Conservation (phyloP, 441 rosid genomes). For the Isatis lusitanica region DNA sequence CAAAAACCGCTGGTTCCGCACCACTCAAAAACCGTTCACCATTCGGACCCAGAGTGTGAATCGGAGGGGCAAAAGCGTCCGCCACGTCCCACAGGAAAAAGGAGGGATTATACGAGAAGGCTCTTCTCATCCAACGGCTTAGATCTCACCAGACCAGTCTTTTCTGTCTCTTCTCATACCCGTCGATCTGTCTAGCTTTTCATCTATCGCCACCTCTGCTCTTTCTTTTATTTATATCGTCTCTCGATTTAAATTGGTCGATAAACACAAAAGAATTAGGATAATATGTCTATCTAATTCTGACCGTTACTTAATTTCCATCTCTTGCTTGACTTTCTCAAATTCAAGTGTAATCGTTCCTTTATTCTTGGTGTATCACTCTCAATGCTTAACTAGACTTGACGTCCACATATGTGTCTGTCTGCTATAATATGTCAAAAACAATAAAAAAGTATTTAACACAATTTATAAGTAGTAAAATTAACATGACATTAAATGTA, state of each 20-base stretch:
- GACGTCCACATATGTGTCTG: slow-evolving; percentile 26
- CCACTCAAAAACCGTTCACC: no score
- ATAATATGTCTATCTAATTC: slow-evolving; percentile 24
- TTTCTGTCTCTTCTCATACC: slow-evolving; percentile 24
- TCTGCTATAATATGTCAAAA: not conserved
- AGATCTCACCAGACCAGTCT: slow-evolving; percentile 5
- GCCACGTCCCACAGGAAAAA: slow-evolving; percentile 25
- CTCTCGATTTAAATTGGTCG: not conserved
- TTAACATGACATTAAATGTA: not conserved
- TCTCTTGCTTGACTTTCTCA: slow-evolving; percentile 26
- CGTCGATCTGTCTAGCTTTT: slow-evolving; percentile 24
- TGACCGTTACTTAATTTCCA: slow-evolving; percentile 26
- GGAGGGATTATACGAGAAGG: slow-evolving; percentile 18
- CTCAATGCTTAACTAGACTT: slow-evolving; percentile 29
- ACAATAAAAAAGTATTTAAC: not conserved
- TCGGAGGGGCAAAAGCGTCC: slow-evolving; percentile 30
- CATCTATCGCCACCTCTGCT: slow-evolving; percentile 25
- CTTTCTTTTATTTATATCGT: not conserved
- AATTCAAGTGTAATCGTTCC: not conserved
- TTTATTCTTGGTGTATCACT: slow-evolving; percentile 14
- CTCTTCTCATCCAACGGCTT: slow-evolving; percentile 28
- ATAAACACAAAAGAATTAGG: slow-evolving; percentile 2
- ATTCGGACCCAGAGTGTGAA: not conserved
- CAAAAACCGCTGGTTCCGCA: no score
- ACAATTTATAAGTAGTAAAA: not conserved